phyloP scores from a whole-genome alignment of 2,329 filamentous ascomycete genomes.

The Penicillium palitans region DNA sequence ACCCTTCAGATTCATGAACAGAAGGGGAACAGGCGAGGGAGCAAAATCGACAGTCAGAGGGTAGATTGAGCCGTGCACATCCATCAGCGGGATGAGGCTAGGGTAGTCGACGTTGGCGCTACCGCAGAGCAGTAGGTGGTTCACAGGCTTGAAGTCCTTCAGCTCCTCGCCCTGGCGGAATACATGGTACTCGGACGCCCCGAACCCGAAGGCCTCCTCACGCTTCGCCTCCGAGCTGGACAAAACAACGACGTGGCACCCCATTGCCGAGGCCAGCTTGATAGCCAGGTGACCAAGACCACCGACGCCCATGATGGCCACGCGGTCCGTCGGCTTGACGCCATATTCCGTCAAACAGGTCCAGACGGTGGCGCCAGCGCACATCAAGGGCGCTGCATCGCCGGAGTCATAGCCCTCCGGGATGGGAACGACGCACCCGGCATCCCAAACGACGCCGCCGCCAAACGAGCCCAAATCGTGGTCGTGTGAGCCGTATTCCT shows the following conservation, averaged over 20 bases:
- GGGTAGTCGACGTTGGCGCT: conserved; percentile 27
- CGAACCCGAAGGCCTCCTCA: conserved; percentile 27
- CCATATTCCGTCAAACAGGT: conserved; percentile 61
- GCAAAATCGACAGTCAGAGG: conserved; percentile 27
- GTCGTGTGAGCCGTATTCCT: conserved; percentile 34
- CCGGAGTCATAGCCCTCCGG: conserved; percentile 33
- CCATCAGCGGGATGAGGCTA: conserved; percentile 29
- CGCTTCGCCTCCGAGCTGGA: conserved; percentile 31
- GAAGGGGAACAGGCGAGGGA: conserved; percentile 21
- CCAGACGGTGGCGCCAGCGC: conserved; percentile 44
- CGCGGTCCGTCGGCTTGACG: conserved; percentile 66
- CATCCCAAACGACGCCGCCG: conserved; percentile 36
- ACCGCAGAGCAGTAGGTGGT: conserved; percentile 28
- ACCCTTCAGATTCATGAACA: conserved; percentile 52
- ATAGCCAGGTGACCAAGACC: conserved; percentile 72
- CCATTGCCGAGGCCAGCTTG: conserved; percentile 67
- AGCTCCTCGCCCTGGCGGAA: conserved; percentile 24
- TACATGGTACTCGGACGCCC: conserved; percentile 29
- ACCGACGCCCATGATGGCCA: conserved; percentile 70
- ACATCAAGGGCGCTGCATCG: conserved; percentile 39
- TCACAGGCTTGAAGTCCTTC: conserved; percentile 26
- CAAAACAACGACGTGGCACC: conserved; percentile 55
- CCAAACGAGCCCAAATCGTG: conserved; percentile 38
- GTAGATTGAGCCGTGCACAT: conserved; percentile 27
- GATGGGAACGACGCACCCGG: conserved; percentile 41